A percentile compares a stretch with the other conserved stretches of the same genome.
These are phyloP conservation scores for Suillus americanus DNA, from an alignment of 768 basidiomycete genomes.

Conservation along the genomic window DNA sequence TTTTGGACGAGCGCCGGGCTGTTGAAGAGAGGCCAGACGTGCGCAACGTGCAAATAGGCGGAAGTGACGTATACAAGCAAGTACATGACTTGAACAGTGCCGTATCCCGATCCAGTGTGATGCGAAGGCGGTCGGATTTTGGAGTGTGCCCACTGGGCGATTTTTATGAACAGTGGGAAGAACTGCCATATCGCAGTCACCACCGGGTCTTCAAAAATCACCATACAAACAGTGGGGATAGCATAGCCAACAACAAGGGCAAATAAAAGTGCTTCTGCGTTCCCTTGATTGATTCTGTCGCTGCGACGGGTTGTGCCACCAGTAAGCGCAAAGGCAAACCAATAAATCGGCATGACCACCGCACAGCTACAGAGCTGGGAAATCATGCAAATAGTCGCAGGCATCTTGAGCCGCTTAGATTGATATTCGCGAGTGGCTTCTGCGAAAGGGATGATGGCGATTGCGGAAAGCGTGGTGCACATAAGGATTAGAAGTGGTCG, in stretches of 20 bases:
- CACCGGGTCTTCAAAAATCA: slow-evolving; percentile 40
- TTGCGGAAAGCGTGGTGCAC: neutral
- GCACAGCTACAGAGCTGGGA: slow-evolving; percentile 42
- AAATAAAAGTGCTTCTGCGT: slow-evolving; percentile 49
- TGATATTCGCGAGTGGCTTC: slow-evolving; percentile 40
- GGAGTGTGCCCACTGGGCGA: slow-evolving; percentile 39
- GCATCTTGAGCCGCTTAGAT: slow-evolving; percentile 36
- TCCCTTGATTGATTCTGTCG: slow-evolving; percentile 33
- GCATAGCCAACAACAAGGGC: slow-evolving; percentile 40
- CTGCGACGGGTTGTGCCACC: slow-evolving; percentile 25
- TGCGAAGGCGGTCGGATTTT: slow-evolving; percentile 25
- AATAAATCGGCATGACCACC: slow-evolving; percentile 45
- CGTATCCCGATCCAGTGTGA: slow-evolving; percentile 2
- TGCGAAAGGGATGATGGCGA: slow-evolving; percentile 35
- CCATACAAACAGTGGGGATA: slow-evolving; percentile 44
- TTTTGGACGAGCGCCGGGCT: neutral
- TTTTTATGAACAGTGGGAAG: slow-evolving; percentile 43
- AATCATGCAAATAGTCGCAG: slow-evolving; percentile 40
- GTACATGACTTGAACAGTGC: slow-evolving; percentile 10
- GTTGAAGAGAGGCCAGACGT: neutral
- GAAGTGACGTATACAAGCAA: slow-evolving; percentile 18
- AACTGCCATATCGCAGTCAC: slow-evolving; percentile 52
- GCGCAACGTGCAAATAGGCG: slow-evolving; percentile 25
- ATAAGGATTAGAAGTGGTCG: slow-evolving; percentile 6
- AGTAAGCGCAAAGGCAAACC: slow-evolving; percentile 41